Conservation (phyloP, 1,284 basidiomycete species). For the Cryptococcus depauperatus region DNA sequence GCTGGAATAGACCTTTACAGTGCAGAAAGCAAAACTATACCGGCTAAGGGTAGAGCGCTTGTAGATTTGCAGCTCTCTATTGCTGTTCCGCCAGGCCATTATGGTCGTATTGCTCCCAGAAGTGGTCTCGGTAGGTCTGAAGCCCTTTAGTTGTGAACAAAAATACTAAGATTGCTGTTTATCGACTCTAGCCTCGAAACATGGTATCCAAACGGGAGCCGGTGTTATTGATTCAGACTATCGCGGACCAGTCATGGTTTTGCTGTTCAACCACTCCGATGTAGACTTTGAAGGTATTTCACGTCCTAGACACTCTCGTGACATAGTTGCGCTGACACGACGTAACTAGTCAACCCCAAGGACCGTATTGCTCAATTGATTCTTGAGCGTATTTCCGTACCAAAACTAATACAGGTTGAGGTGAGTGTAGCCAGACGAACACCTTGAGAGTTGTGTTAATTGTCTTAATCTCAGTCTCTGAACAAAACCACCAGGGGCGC, state of each 20-base stretch:
- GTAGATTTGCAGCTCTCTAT: constrained; percentile 85
- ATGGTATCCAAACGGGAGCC: constrained; percentile 93
- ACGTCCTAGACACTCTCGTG: not conserved
- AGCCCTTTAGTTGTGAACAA: not conserved
- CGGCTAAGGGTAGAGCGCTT: constrained; percentile 78
- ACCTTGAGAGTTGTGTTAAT: not conserved
- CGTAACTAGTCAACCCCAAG: constrained; percentile 65
- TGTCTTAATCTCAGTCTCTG: constrained; percentile 53
- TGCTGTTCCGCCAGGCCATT: constrained; percentile 84
- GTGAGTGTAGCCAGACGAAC: constrained; percentile 47
- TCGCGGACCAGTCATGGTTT: constrained; percentile 82
- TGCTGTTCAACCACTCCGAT: constrained; percentile 88
- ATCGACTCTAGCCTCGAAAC: constrained; percentile 66
- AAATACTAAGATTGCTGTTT: not conserved
- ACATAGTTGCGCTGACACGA: not conserved
- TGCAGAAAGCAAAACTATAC: constrained; percentile 67
- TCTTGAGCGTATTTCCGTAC: constrained; percentile 80
- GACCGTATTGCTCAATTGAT: constrained; percentile 93
- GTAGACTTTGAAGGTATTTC: constrained; percentile 72
- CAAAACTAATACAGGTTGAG: constrained; percentile 75
- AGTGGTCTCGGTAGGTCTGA: constrained; percentile 78
- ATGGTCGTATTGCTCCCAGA: constrained; percentile 90
- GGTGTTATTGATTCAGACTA: constrained; percentile 97
- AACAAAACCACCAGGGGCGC: constrained; percentile 74
- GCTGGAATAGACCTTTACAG: constrained; percentile 95